Evolutionary conservation across 2,329 filamentous ascomycete species (phyloP), one percentile per base, ranked within the genome.

Genomic region (Leptographium procerum): DNA sequence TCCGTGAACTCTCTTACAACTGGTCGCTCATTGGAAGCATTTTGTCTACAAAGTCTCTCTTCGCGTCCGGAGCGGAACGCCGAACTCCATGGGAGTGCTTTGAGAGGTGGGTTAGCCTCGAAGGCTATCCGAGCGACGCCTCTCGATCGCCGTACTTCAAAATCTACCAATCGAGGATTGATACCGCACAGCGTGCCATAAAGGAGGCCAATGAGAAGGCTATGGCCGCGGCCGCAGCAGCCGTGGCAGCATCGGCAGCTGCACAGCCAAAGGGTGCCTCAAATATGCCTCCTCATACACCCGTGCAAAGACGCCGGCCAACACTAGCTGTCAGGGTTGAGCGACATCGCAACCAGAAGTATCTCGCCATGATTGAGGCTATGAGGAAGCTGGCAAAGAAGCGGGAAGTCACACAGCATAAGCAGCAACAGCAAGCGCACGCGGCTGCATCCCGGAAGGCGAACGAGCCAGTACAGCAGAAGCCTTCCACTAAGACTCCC

Each of bases 1-100:
- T 96, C 22, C 88, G 90, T 65, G 90, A 97, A 62, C 95, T 94
- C 67, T 90, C 90, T 0, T 97, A 96, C 75, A 99, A 99, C 66
- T 99, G 94, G 94, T 95, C 91, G 3, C 77, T 99, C 6, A 96
- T 97, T 57, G 89, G 91, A 1, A 88, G 83, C 65, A 86, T 92
- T 60, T 75, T 97, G 57, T 80, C 84, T 1, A 80, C 87, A 19
- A 84, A 83, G 56, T 95, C 90, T 0, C 70, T 85, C 16, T 95
- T 90, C 67, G 81, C 84, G n/a, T 92, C 91, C 24, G 90, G 89
- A 1, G 85, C 90, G 13, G 92, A 97, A 69, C 82, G 94, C 61
- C 83, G 94, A 53, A 97, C 92, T 3, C 91, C 92, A 0, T 99
- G 94, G 94, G 94, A 99, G 73, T 99, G 94, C 69, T 99, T 99